These are phyloP conservation scores for Trametes elegans DNA, from an alignment of 768 basidiomycete genomes.

Conservation along the genomic window DNA sequence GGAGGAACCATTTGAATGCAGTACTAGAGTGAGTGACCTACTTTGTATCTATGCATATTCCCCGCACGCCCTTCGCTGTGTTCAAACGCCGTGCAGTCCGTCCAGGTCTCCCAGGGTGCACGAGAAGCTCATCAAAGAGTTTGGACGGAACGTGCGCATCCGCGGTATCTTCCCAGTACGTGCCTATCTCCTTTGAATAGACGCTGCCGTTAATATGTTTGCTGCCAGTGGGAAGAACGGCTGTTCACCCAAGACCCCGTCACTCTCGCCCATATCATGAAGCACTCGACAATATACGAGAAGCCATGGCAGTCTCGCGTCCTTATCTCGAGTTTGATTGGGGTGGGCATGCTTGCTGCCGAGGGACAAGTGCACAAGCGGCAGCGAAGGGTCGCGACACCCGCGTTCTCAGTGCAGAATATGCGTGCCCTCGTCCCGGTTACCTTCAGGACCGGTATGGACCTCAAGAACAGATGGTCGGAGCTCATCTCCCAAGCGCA, in stretches of 20 bases:
- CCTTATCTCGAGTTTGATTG: constrained; percentile 75
- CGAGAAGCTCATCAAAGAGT: constrained; percentile 51
- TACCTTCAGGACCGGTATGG: constrained; percentile 63
- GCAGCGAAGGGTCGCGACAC: constrained; percentile 72
- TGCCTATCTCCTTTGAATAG: constrained; percentile 12
- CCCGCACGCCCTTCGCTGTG: background rate
- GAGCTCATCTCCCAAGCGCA: constrained; percentile 41
- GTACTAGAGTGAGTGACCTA: constrained; percentile 54
- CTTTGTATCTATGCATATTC: too few species aligned
- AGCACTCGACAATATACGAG: constrained; percentile 69
- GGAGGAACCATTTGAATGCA: constrained; percentile 51
- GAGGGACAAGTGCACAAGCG: constrained; percentile 78
- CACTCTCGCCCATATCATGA: constrained; percentile 71
- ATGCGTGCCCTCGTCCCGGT: constrained; percentile 69
- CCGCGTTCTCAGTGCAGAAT: constrained; percentile 81
- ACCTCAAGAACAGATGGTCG: constrained; percentile 62
- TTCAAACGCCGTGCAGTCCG: constrained; percentile 38
- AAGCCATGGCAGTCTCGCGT: constrained; percentile 82
- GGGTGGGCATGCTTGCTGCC: constrained; percentile 78
- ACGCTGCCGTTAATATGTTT: background rate
- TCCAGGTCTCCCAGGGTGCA: constrained; percentile 51
- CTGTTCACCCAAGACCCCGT: constrained; percentile 79
- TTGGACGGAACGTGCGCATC: constrained; percentile 70
- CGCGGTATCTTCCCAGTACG: constrained; percentile 68
- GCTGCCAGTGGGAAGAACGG: constrained; percentile 68